Base-by-base conservation (phyloP, 345 rosid genomes). In the Alliaria petiolata region DNA sequence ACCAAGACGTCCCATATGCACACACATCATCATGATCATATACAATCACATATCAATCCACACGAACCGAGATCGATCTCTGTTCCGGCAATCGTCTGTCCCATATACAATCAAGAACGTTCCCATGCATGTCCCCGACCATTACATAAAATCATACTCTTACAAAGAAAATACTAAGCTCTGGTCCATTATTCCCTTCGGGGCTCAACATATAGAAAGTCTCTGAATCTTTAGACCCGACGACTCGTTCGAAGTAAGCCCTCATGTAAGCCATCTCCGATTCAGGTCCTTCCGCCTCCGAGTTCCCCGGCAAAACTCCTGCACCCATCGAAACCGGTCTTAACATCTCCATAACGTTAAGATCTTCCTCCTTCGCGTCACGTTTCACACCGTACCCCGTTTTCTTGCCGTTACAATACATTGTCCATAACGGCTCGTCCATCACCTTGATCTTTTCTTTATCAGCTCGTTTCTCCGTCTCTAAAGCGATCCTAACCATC, bases 291-390 rank as follows among this genome's bases (percentile, higher is more conserved):
- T 92, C 98, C 0, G 17, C 36, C n/a, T 86, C 89, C 1, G 88
- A 80, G 35, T 75, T 82, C 55, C 86, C 87, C 0, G 98, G 98
- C 49, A 90, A 56, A 16, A 87, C 96, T 19, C 96, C 97, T 0
- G 92, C 97, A 4, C 98, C 96, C 98, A 90, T 93, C 0, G 97
- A 90, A 14, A 93, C 92, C 0, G 92, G 79, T 80, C 79, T 81
- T 35, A 93, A 81, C 26, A 90, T 57, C 73, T 93, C 96, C 97
- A 93, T 90, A 7, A 90, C 86, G 31, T 74, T 67, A 64, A 93
- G 69, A 60, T 93, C 98, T 45, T 87, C 96, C 58, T 78, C 86
- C 3, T 82, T 67, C 6, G 97, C 86, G 5, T 89, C 92, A 20
- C 93, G 79, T 69, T 81, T 86, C 7, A 89, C 81, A 6, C 85